These are phyloP conservation scores for Suhomyces bolitotheri DNA, from an alignment of 1,139 yeast genomes.

Conservation along the genomic window DNA sequence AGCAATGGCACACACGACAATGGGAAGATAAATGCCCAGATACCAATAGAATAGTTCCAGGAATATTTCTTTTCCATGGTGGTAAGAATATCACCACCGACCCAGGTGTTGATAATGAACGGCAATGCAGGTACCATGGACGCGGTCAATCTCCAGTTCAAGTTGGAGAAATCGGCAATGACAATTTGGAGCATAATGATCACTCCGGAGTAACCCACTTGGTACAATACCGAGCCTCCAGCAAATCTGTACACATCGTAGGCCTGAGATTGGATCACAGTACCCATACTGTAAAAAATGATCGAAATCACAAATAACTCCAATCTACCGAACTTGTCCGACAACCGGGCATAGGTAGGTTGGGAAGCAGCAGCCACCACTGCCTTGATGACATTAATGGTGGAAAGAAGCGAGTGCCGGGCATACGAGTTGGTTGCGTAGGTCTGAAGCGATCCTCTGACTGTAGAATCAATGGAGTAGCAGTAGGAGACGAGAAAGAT, in stretches of 20 bases:
- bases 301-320: constrained; percentile 55
- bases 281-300: constrained; percentile 66
- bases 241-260: constrained; percentile 64
- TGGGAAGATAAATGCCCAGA: constrained; percentile 80
- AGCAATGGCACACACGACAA: constrained; percentile 60
- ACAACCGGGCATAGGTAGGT: constrained; percentile 65
- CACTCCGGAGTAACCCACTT: constrained; percentile 69
- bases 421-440: constrained; percentile 59
- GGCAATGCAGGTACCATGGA: constrained; percentile 70
- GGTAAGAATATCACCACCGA: constrained; percentile 53
- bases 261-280: constrained; percentile 69
- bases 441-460: constrained; percentile 50
- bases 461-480: constrained; percentile 63
- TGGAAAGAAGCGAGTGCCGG: constrained; percentile 60
- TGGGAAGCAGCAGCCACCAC: constrained; percentile 75
- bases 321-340: constrained; percentile 71
- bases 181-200: constrained; percentile 56
- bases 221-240: constrained; percentile 72
- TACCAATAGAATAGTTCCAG: constrained; percentile 77
- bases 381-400: constrained; percentile 61
- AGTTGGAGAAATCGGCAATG: constrained; percentile 63
- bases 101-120: constrained; percentile 75
- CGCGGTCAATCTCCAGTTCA: constrained; percentile 69
- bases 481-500: constrained; percentile 63
- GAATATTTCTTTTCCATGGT: constrained; percentile 24